Conservation (phyloP, 1,284 basidiomycete species). For the Volvariella surrecta region DNA sequence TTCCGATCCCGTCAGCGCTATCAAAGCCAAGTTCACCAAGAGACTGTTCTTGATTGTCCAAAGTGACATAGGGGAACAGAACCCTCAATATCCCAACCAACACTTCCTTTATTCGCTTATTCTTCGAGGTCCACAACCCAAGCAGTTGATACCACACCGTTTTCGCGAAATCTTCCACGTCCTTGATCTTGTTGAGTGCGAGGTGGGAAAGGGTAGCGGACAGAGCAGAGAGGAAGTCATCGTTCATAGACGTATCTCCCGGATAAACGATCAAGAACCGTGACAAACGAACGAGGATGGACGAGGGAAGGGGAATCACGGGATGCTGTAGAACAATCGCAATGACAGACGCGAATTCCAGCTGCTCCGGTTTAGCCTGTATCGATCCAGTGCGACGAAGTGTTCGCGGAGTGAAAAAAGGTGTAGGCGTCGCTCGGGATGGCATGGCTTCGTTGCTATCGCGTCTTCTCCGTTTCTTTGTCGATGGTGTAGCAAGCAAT, state of each 20-base stretch:
- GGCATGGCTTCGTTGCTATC: slow-evolving; percentile 15
- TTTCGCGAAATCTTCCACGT: slow-evolving; percentile 51
- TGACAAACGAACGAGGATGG: slow-evolving; percentile 56
- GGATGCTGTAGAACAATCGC: slow-evolving; percentile 56
- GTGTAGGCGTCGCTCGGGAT: slow-evolving; percentile 10
- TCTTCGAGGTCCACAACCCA: slow-evolving; percentile 69
- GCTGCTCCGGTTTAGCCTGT: slow-evolving; percentile 48
- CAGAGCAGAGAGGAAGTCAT: slow-evolving; percentile 62
- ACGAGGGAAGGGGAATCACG: slow-evolving; percentile 43
- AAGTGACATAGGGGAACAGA: slow-evolving; percentile 65
- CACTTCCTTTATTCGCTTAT: slow-evolving; percentile 56
- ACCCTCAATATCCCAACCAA: slow-evolving; percentile 61
- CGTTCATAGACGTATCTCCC: slow-evolving; percentile 65
- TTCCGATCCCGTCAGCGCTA: slow-evolving; percentile 35
- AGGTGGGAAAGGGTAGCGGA: slow-evolving; percentile 64
- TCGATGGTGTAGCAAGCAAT: slow-evolving; percentile 13
- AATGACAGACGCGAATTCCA: slow-evolving; percentile 64
- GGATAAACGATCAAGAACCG: slow-evolving; percentile 62
- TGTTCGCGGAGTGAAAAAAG: too few species aligned
- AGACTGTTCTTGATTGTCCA: slow-evolving; percentile 17
- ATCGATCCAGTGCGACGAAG: not conserved
- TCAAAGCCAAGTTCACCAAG: slow-evolving; percentile 16
- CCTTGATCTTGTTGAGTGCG: slow-evolving; percentile 59
- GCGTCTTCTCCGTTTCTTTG: slow-evolving; percentile 25
- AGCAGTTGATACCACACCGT: slow-evolving; percentile 59